Evolutionary conservation across 257 asterid species (phyloP), one percentile per base, ranked within the genome.

Genomic region (Solanum pennellii): DNA sequence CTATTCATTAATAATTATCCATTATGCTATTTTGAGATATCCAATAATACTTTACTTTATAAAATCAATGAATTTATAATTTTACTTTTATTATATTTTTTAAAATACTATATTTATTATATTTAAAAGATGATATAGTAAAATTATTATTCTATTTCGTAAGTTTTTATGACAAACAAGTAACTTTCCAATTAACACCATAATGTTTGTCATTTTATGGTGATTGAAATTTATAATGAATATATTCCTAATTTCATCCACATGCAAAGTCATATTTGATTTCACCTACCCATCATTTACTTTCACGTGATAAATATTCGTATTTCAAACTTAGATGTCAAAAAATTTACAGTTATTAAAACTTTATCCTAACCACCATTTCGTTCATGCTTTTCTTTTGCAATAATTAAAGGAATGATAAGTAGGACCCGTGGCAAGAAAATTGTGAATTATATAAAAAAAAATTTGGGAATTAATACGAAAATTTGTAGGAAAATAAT

Each of bases 21-120:
- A 15, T 7, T 49, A 15, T 15, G 15, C 1, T 49, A 49, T 49
- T 49, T 5, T 0, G 20, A 0, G 0, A 15, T 49, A 0, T 49
- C 1, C 0, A 5, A 49, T 7, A 49, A 49, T 15, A 49, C 21
- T 49, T 49, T 3, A 15, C 1, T 49, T 49, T 49, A 49, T 49
- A 15, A 15, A 49, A 15, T 49, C 3, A 49, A 49, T 49, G 1
- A 49, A 49, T 6, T 37, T 2, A 37, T 49, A 49, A 5, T 49
- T 49, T 15, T 49, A 15, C 1, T 2, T 13, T 7, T 5, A 49
- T 15, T 37, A 37, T 37, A 37, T 5, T 35, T 37, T 37, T 37
- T 1, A 37, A 37, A 5, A 37, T 5, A 5, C 1, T 37, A 6
- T 37, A 37, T 5, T 35, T 37, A 37, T 37, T 5, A 35, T 35